Evolutionary conservation across 179 eudicot genomes (phyloP).

Genomic region (Carnegiea gigantea): DNA sequence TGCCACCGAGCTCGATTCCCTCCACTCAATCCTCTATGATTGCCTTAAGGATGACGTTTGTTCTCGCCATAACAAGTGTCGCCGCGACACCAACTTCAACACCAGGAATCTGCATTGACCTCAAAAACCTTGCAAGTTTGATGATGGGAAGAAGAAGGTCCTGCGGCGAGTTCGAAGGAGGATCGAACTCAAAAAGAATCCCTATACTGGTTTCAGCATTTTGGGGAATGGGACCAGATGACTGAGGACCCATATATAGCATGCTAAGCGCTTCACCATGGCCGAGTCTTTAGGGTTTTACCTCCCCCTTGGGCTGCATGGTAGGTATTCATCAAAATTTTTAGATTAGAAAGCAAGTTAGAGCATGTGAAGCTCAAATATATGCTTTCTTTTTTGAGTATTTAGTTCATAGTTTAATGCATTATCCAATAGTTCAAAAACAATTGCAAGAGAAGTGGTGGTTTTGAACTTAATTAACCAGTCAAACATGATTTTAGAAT

Average conservation of each 20-base stretch:
- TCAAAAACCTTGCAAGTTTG: conserved; percentile 27
- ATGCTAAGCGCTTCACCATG: conserved; percentile 84
- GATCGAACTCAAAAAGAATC: conserved; percentile 59
- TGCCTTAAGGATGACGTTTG: conserved; percentile 64
- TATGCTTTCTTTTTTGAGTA: no score
- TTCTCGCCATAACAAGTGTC: conserved; percentile 69
- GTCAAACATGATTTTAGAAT: no score
- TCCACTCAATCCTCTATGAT: no score
- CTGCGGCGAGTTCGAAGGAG: conserved; percentile 60
- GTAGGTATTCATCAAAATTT: conserved; percentile 57
- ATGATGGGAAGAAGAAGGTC: conserved; percentile 27
- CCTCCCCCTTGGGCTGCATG: conserved; percentile 78
- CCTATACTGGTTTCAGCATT: conserved; percentile 47
- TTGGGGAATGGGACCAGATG: conserved; percentile 78
- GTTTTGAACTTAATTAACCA: no score
- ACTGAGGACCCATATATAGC: conserved; percentile 85
- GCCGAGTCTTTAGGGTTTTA: conserved; percentile 69
- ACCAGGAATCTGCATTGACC: conserved; percentile 34
- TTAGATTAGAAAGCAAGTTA: no score
- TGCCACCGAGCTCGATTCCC: no score
- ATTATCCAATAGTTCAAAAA: no score
- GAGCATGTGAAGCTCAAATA: no score
- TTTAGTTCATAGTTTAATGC: no score
- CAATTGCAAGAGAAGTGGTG: no score
- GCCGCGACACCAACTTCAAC: conserved; percentile 68